Evolutionary conservation across 2,329 filamentous ascomycete species (phyloP).

Genomic region (Ilyonectria sp.): DNA sequence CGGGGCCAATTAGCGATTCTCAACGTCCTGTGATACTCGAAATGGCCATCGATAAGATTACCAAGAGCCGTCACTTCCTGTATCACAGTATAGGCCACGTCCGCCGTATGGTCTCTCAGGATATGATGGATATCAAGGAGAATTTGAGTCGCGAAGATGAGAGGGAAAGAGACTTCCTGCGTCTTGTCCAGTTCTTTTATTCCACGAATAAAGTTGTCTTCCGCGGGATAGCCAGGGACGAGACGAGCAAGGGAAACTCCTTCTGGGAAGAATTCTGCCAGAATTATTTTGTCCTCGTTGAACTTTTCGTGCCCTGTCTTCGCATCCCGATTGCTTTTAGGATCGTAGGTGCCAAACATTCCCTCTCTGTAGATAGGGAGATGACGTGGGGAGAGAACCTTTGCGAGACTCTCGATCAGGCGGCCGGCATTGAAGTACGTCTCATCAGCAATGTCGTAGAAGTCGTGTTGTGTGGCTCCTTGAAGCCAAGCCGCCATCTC

Average conservation of each 20-base stretch:
- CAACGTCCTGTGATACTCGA: neutral
- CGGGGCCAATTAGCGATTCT: neutral
- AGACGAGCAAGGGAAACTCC: conserved; percentile 43
- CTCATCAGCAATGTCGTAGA: conserved; percentile 47
- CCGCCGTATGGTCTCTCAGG: conserved; percentile 38
- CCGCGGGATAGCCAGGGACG: conserved; percentile 45
- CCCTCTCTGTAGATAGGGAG: conserved; percentile 46
- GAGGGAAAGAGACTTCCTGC: conserved; percentile 51
- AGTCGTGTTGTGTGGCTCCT: conserved; percentile 35
- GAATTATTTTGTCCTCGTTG: conserved; percentile 53
- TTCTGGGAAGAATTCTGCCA: conserved; percentile 54
- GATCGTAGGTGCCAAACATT: conserved; percentile 46
- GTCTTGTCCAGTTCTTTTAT: conserved; percentile 53
- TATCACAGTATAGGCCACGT: conserved; percentile 35
- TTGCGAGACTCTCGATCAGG: neutral
- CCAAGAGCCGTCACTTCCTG: neutral
- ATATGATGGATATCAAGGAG: conserved; percentile 59
- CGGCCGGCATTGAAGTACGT: conserved; percentile 37
- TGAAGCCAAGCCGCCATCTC: conserved; percentile 7
- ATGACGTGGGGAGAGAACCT: conserved; percentile 23
- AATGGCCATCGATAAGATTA: conserved; percentile 1
- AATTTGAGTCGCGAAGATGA: conserved; percentile 58
- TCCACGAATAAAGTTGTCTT: conserved; percentile 53
- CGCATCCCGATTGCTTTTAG: conserved; percentile 37
- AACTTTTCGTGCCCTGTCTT: conserved; percentile 52